Base-by-base conservation (phyloP, 345 rosid species). In the Aegle marmelos region DNA sequence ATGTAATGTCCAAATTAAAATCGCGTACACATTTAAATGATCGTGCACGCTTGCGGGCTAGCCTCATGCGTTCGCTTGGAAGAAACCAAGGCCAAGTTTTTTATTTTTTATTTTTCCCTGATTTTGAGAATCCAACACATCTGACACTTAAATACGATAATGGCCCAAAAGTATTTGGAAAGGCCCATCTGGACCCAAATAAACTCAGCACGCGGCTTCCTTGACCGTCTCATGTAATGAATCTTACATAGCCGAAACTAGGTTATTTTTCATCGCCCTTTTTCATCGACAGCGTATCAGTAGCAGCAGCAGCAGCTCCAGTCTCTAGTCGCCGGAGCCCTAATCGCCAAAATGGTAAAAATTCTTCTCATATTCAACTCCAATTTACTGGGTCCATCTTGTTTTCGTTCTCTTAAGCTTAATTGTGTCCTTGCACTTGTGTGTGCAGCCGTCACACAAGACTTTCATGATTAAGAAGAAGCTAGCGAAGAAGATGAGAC, bases 401-500 rank as follows among this genome's bases (percentile, higher is more conserved):
- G 28, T 24, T 48, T 22, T 30, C 2, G 33, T 1, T 8, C 31
- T 48, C 7, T 4, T 19, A 48, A 22, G 16, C 22, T 13, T 31
- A 2, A 16, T 19, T 41, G 69, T 63, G 21, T 45, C 7, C 21
- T 19, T 28, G n/a, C 9, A 8, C 10, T 24, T 67, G 17, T 33
- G 21, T 27, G 17, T 58, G 59, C 30, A 86, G 88, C 88, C 88
- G 76, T 81, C 88, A 37, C 88, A 86, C 82, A 86, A 86, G 82
- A 75, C 85, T 1, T 86, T 81, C 69, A 81, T 27, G 66, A 83
- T 86, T 34, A 91, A 91, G 90, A 91, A 91, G 86, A 90, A 89
- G 82, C 85, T 90, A 37, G 94, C 79, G 22, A 90, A 90, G 89
- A 91, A 91, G 89, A 89, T 89, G 94, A 86, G 94, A 67, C 94